phyloP scores from a whole-genome alignment of 495 filamentous ascomycete species.

The Trichoderma erinaceum region DNA sequence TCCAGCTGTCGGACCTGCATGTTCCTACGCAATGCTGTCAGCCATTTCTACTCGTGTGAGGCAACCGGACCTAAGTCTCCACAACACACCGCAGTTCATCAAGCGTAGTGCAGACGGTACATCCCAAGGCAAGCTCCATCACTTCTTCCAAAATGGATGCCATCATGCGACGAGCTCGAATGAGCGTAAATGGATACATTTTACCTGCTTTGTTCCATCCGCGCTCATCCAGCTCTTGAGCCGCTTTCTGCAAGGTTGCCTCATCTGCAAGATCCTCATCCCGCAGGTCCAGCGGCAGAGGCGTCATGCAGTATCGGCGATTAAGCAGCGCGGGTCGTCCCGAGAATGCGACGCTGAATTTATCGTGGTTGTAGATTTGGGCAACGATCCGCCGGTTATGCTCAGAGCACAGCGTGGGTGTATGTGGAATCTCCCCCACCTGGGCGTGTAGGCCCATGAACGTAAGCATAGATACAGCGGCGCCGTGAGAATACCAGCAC shows the following conservation, averaged over 20 bases:
- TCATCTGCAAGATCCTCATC: slow-evolving; percentile 29
- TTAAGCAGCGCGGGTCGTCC: slow-evolving; percentile 49
- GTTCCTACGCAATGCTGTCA: not conserved
- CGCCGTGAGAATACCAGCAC: not conserved
- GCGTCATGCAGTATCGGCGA: slow-evolving; percentile 48
- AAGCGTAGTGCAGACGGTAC: slow-evolving; percentile 37
- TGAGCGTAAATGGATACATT: slow-evolving; percentile 35
- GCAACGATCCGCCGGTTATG: slow-evolving; percentile 40
- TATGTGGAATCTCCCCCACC: not conserved
- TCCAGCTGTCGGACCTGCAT: not conserved
- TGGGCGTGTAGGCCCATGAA: not conserved
- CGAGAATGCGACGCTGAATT: slow-evolving; percentile 15
- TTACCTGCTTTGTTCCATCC: slow-evolving; percentile 49
- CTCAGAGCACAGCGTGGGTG: slow-evolving; percentile 15
- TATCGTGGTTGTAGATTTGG: slow-evolving; percentile 41
- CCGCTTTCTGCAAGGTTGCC: slow-evolving; percentile 4
- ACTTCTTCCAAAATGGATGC: slow-evolving; percentile 50
- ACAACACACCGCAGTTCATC: slow-evolving; percentile 39
- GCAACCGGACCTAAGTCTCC: not conserved
- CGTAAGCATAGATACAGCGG: not conserved
- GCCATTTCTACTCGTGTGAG: not conserved
- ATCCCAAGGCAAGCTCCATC: slow-evolving; percentile 46
- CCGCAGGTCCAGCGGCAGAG: slow-evolving; percentile 48
- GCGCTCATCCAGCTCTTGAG: slow-evolving; percentile 38
- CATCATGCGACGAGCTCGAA: slow-evolving; percentile 46